Percentiles rank a stretch among this genome's conserved stretches.
Conservation (phyloP, 352 stramenopile genomes). For the Bremia lactucae region DNA sequence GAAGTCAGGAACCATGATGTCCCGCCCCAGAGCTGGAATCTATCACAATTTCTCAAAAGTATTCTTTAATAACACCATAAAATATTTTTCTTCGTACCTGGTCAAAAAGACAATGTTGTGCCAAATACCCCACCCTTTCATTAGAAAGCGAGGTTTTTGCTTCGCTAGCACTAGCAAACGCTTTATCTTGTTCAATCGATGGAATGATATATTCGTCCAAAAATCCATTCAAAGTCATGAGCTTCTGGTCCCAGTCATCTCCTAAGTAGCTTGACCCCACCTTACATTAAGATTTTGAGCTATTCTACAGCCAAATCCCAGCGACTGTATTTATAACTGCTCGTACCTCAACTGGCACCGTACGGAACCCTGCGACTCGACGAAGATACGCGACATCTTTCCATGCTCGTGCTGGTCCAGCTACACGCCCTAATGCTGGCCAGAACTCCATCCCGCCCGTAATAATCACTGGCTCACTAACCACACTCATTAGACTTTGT, state of each 20-base stretch:
- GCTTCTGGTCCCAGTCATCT: conserved; percentile 66
- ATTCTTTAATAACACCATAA: too few relatives aligned
- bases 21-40: conserved; percentile 65
- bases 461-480: conserved; percentile 62
- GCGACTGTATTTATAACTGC: not conserved
- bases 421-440: conserved; percentile 47
- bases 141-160: not conserved
- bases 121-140: conserved; percentile 58
- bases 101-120: conserved; percentile 86
- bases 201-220: conserved; percentile 46
- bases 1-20: conserved; percentile 86
- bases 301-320: not conserved
- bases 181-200: conserved; percentile 1
- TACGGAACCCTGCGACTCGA: conserved; percentile 54
- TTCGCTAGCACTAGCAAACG: not conserved
- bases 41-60: conserved; percentile 7
- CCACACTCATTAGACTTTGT: not conserved
- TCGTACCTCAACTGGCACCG: conserved; percentile 71
- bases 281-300: conserved; percentile 15
- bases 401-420: conserved; percentile 32
- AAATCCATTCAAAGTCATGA: conserved; percentile 78
- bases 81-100: too few relatives aligned
- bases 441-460: conserved; percentile 72
- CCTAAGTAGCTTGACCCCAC: conserved; percentile 71
- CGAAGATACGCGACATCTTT: conserved; percentile 58